Evolutionary conservation across 345 rosid genomes (phyloP), one percentile per base, ranked within the genome.

Genomic region (Gossypioides kirkii): DNA sequence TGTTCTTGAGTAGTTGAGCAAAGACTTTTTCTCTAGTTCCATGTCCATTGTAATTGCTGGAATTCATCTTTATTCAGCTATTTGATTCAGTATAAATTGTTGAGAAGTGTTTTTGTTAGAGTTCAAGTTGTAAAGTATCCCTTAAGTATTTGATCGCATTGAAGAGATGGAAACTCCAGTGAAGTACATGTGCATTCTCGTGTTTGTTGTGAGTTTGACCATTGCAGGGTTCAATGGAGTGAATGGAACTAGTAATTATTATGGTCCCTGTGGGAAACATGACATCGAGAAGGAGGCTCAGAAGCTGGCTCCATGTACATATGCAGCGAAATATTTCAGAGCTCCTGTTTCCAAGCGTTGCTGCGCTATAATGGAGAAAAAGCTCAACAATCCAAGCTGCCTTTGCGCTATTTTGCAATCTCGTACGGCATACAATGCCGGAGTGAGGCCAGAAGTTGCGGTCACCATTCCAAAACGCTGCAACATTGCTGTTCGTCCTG

Each of bases 381-480:
- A 88, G 6, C 95, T 92, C 52, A 85, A 83, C 77, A 94, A 82
- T 68, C 98, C 98, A 0, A 74, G 84, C 75, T 92, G 97, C 69
- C 90, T 92, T 7, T 90, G 95, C 18, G 93, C 97, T 46, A 92
- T 84, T 43, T 87, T 94, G 95, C 38, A 32, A 32, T 88, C 97
- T 2, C 82, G 84, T 43, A 89, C 91, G 0, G 93, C 91, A 28
- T 86, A 79, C 54, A 83, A 76, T 43, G 84, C 91, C 6, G 96
- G 99, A 22, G 75, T 82, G 73, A 85, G 86, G 78, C 91, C 91
- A 0, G 91, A 86, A 71, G 71, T 87, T 47, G 94, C 99, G 0
- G 76, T 88, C 65, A 91, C 98, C 78, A 86, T 95, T 74, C 97
- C 99, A n/a, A 87, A 91, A 70, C 90, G 97, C 45, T 91, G 99